Evolutionary conservation across 768 basidiomycete species (phyloP).

Genomic region (Suillus alpinus): DNA sequence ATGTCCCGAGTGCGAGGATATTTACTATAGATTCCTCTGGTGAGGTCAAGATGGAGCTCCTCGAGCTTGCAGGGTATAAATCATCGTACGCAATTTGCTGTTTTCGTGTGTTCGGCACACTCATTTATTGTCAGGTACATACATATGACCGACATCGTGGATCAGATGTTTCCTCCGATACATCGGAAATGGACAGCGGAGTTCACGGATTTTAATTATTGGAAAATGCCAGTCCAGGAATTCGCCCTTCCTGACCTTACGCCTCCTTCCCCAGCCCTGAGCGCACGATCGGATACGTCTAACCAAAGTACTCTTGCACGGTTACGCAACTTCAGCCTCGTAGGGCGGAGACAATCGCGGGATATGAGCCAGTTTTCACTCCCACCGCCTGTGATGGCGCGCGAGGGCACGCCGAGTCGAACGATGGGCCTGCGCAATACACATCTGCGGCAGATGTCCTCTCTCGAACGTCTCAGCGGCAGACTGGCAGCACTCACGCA

Average conservation of each 20-base stretch:
- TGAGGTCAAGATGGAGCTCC: constrained; percentile 94
- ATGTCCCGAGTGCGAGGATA: constrained; percentile 89
- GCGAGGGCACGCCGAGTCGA: constrained; percentile 14
- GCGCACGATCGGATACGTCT: constrained; percentile 88
- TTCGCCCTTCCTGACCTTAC: constrained; percentile 75
- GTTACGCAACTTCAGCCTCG: constrained; percentile 75
- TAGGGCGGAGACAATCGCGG: constrained; percentile 42
- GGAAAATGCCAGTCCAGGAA: constrained; percentile 80
- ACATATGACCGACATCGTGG: constrained; percentile 98
- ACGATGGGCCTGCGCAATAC: constrained; percentile 32
- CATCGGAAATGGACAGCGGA: constrained; percentile 85
- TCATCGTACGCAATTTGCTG: constrained; percentile 63
- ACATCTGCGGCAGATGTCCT: constrained; percentile 70
- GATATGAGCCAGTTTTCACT: constrained; percentile 26
- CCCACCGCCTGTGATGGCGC: constrained; percentile 28
- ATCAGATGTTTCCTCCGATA: constrained; percentile 99
- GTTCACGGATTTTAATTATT: constrained; percentile 96
- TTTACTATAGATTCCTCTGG: constrained; percentile 96
- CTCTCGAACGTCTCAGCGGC: constrained; percentile 67
- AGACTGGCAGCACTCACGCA: constrained; percentile 51
- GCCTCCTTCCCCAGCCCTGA: constrained; percentile 91
- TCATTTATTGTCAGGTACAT: constrained; percentile 65
- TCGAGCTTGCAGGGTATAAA: constrained; percentile 96
- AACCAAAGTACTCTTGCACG: constrained; percentile 70
- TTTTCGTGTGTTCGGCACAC: neutral